Evolutionary conservation across 768 basidiomycete genomes (phyloP).

Genomic region (Dioszegia crocea): DNA sequence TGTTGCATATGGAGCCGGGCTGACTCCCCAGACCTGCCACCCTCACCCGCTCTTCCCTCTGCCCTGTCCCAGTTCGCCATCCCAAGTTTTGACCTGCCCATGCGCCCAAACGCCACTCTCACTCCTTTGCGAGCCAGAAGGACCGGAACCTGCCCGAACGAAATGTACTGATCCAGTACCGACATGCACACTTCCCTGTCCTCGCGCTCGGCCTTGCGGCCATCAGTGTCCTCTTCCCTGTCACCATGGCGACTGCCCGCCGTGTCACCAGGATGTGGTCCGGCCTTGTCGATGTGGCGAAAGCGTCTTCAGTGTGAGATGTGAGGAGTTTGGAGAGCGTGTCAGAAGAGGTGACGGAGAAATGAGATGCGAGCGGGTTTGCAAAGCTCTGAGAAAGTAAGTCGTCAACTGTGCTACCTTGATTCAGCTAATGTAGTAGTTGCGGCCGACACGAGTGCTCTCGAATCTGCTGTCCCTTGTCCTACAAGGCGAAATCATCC

Average conservation of each 20-base stretch:
- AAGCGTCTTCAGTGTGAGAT: constrained; percentile 59
- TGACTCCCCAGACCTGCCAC: constrained; percentile 70
- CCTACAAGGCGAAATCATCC: constrained; percentile 58
- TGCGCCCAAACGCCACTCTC: constrained; percentile 67
- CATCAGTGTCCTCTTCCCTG: constrained; percentile 70
- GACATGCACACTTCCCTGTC: constrained; percentile 68
- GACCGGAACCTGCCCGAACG: constrained; percentile 27
- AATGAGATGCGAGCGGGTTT: constrained; percentile 74
- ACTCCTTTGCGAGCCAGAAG: constrained; percentile 36
- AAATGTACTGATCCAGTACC: constrained; percentile 74
- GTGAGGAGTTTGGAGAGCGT: constrained; percentile 53
- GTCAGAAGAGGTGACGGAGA: constrained; percentile 53
- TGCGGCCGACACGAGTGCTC: constrained; percentile 86
- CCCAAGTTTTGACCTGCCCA: constrained; percentile 56
- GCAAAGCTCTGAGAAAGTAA: constrained; percentile 63
- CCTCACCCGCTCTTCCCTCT: constrained; percentile 60
- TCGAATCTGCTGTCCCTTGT: constrained; percentile 82
- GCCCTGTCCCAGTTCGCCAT: constrained; percentile 70
- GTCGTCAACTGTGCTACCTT: constrained; percentile 11
- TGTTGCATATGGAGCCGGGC: too few relatives aligned
- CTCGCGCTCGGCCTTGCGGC: constrained; percentile 60
- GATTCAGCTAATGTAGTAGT: constrained; percentile 6
- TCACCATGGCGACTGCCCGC: constrained; percentile 74
- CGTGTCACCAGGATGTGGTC: constrained; percentile 66
- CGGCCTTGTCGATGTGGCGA: constrained; percentile 83